phyloP scores from a whole-genome alignment of 805 yeast genomes.

The Hanseniaspora lindneri region DNA sequence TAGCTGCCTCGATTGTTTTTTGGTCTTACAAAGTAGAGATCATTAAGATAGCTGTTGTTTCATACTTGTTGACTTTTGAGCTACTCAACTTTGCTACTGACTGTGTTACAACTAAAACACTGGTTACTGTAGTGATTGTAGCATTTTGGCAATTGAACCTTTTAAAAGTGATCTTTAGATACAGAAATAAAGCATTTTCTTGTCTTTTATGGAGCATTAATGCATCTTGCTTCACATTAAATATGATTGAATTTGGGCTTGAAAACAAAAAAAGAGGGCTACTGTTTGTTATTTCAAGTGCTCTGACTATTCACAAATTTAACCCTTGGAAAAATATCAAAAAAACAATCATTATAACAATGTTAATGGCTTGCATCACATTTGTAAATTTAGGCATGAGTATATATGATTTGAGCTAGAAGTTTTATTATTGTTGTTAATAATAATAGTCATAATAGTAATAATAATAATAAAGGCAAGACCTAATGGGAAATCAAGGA shows the following conservation, averaged over 20 bases:
- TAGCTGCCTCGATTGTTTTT: neutral
- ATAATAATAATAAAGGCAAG: neutral
- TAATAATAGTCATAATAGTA: no score
- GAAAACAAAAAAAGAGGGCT: neutral
- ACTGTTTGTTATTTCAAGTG: neutral
- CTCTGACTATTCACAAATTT: neutral
- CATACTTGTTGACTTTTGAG: no score
- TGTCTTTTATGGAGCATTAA: neutral
- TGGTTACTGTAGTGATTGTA: neutral
- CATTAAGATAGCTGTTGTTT: neutral
- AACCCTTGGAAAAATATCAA: neutral
- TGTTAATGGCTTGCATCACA: neutral
- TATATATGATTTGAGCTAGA: neutral
- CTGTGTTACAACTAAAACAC: neutral
- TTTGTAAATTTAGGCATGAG: neutral
- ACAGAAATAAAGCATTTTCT: neutral
- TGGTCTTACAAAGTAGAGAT: neutral
- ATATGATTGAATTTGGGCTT: neutral
- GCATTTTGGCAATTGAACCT: neutral
- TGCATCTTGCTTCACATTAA: neutral
- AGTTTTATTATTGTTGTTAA: no score
- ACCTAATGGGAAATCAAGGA: constrained; percentile 34
- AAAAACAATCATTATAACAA: neutral
- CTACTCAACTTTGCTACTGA: neutral
- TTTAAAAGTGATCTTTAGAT: neutral